These are phyloP conservation scores for Coleophoma crateriformis DNA, from an alignment of 2,329 filamentous ascomycete genomes.

Conservation along the genomic window DNA sequence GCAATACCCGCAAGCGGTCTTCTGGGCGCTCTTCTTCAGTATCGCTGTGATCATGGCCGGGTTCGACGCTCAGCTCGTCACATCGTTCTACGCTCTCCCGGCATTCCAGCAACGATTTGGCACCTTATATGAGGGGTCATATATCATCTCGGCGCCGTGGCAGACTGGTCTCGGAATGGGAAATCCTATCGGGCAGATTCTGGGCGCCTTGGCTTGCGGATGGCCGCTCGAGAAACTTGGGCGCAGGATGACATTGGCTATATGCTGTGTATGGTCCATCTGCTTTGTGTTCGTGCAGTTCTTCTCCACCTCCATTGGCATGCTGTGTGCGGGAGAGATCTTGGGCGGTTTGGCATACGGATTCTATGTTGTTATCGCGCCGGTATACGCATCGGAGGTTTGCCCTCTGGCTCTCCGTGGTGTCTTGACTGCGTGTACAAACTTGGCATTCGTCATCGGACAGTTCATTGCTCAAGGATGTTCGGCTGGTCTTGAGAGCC, in stretches of 20 bases:
- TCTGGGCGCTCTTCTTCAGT: conserved; percentile 20
- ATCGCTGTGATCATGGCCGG: conserved; percentile 19
- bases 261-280: conserved; percentile 9
- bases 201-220: conserved; percentile 42
- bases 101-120: conserved; percentile 18
- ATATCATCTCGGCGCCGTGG: conserved; percentile 19
- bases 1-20: conserved; percentile 14
- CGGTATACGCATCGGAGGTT: conserved; percentile 35
- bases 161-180: conserved; percentile 20
- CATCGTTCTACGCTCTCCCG: conserved; percentile 17
- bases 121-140: conserved; percentile 10
- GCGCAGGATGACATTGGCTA: conserved; percentile 10
- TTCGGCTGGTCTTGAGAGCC: conserved; percentile 25
- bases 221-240: conserved; percentile 17
- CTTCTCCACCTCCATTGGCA: conserved; percentile 38
- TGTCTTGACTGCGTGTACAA: conserved; percentile 42
- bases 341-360: conserved; percentile 43
- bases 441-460: conserved; percentile 44
- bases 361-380: conserved; percentile 37
- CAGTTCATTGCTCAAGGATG: conserved; percentile 41
- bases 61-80: conserved; percentile 18
- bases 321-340: conserved; percentile 40
- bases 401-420: conserved; percentile 45
- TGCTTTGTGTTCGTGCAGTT: conserved; percentile 40
- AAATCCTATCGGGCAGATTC: conserved; percentile 17